Evolutionary conservation across 2,329 filamentous ascomycete genomes (phyloP).

Genomic region (Colletotrichum salicis): DNA sequence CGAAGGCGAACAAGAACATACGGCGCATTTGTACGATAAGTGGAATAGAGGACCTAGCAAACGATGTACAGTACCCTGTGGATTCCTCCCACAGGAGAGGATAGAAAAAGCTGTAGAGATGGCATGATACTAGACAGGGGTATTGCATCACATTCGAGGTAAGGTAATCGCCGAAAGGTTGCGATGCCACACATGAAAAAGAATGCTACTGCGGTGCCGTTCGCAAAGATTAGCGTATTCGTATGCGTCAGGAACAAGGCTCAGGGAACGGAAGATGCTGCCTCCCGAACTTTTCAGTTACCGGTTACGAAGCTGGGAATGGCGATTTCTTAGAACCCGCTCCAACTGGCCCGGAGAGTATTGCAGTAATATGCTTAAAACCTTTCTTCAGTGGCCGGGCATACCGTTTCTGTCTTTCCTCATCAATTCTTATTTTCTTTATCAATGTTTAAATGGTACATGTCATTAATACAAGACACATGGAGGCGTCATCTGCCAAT

Average conservation of each 20-base stretch:
- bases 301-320: not conserved
- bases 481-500: constrained; percentile 12
- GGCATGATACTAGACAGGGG: not conserved
- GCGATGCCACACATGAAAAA: not conserved
- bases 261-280: not conserved
- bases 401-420: not conserved
- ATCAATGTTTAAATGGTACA: constrained; percentile 20
- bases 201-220: not conserved
- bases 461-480: constrained; percentile 24
- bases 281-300: not conserved
- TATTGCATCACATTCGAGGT: not conserved
- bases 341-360: not conserved
- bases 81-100: not conserved
- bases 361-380: not conserved
- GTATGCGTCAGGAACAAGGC: not conserved
- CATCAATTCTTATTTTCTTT: constrained; percentile 5
- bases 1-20: not conserved
- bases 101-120: not conserved
- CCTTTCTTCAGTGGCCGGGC: not conserved
- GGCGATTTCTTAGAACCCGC: not conserved
- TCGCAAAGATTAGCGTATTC: not conserved
- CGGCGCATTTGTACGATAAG: not conserved
- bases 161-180: not conserved
- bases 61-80: not conserved
- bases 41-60: not conserved